Evolutionary conservation across 192 early-diverging fungal genomes (phyloP), one percentile per base, ranked within the genome.

Genomic region (Linnemannia zychae): DNA sequence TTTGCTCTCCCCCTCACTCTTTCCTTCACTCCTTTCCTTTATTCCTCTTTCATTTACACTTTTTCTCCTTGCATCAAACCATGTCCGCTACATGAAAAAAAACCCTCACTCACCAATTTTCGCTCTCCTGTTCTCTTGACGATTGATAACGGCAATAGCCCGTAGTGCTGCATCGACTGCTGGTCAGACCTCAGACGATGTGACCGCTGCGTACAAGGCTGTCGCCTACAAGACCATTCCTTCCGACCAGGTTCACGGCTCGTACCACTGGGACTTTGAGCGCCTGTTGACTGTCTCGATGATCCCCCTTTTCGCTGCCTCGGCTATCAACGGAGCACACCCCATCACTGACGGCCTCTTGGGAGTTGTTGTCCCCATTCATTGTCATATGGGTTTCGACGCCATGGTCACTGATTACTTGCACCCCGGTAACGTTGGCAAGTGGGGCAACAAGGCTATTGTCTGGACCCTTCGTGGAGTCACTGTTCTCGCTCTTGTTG

Each of bases 211-310:
- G 33, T 80, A 71, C 74, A 71, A 87, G 81, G 81, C 87, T 33
- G 89, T 90, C 36, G 85, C 90, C 15, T 79, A 79, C 77, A 79
- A 79, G 77, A 76, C 87, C 75, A 90, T 87, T 20, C 52, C 81
- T 5, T 79, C 91, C n/a, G 90, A 93, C 88, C 92, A 91, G 73
- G 88, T 93, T 50, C 91, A 95, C 86, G 98, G 98, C 28, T 96
- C 96, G 63, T 96, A 97, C 88, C 98, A 98, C 91, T 99, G 98
- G 98, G 92, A 94, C 91, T 90, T 94, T 79, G 98, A 99, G 86
- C 97, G 98, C 65, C 93, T 90, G 18, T 80, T 97, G 17, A 92
- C 95, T 67, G 31, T 96, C 46, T 91, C 93, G n/a, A 83, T 94
- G 65, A 82, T 96, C 22, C 97, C 97, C 18, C 81, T 98, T 31